phyloP scores from a whole-genome alignment of 2,329 filamentous ascomycete species.

The Ophiostoma perfectum region DNA sequence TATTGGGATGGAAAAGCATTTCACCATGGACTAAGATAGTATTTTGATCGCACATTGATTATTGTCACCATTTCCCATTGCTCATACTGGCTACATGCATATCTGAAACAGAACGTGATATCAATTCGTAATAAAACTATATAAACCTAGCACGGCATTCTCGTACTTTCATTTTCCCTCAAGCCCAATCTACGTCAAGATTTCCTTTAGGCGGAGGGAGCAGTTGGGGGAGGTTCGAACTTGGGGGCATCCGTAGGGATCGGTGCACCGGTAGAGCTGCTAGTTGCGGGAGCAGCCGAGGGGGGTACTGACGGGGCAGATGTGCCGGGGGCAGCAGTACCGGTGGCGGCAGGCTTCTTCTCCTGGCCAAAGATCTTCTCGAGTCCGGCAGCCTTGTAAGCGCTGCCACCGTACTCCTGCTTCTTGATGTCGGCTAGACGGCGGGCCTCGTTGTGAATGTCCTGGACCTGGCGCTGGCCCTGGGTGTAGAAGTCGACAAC shows the following conservation, averaged over 20 bases:
- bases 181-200: neutral
- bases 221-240: constrained; percentile 27
- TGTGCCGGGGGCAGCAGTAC: neutral
- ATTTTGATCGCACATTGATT: neutral
- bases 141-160: neutral
- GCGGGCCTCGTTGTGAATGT: constrained; percentile 87
- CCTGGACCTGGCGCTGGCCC: constrained; percentile 80
- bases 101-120: neutral
- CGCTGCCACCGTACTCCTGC: constrained; percentile 53
- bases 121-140: constrained; percentile 7
- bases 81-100: neutral
- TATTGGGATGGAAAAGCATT: constrained; percentile 5
- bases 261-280: constrained; percentile 13
- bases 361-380: constrained; percentile 51
- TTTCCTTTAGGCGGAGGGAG: constrained; percentile 19
- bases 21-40: neutral
- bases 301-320: neutral
- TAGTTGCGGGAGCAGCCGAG: constrained; percentile 11
- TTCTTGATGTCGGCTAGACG: constrained; percentile 86
- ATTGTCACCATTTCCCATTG: neutral
- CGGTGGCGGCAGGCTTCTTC: constrained; percentile 21
- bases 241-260: constrained; percentile 21
- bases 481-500: constrained; percentile 82
- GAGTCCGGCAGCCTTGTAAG: constrained; percentile 54
- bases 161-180: neutral